Evolutionary conservation across 2,329 filamentous ascomycete species (phyloP).

Genomic region (Talaromyces albobiverticillius): DNA sequence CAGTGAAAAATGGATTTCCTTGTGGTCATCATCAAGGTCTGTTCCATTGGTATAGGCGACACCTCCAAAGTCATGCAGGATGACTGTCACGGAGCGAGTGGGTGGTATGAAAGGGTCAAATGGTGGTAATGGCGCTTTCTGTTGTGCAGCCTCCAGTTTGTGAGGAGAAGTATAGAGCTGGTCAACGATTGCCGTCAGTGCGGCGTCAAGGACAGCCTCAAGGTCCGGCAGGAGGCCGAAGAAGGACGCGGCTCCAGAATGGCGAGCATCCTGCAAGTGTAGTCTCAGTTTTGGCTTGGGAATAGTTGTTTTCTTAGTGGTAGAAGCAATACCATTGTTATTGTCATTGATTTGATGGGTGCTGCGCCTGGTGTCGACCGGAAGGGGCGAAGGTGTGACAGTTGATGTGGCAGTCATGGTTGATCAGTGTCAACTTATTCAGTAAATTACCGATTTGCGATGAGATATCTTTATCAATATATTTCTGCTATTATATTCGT

Average conservation of each 20-base stretch:
- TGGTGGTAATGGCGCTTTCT: conserved; percentile 4
- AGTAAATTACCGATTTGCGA: neutral
- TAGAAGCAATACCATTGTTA: neutral
- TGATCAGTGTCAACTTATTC: neutral
- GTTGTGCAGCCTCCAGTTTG: neutral
- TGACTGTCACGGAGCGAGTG: conserved; percentile 82
- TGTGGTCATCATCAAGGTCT: conserved; percentile 79
- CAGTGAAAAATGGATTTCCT: conserved; percentile 86
- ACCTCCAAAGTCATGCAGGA: conserved; percentile 74
- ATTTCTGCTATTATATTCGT: neutral
- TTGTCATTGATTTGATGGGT: neutral
- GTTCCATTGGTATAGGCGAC: conserved; percentile 85
- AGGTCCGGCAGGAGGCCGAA: conserved; percentile 63
- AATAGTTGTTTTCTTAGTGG: neutral
- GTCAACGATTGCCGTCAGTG: conserved; percentile 66
- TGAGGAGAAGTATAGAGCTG: conserved; percentile 61
- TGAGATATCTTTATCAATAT: neutral
- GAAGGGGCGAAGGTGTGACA: conserved; percentile 10
- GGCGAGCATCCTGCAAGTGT: conserved; percentile 43
- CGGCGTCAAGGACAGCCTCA: conserved; percentile 56
- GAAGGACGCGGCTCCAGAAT: conserved; percentile 64
- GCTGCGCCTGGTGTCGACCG: neutral
- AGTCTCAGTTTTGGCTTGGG: conserved; percentile 18
- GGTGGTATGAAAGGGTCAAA: conserved; percentile 48
- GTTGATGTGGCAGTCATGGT: conserved; percentile 10